These are phyloP conservation scores for Fusarium phyllophilum DNA, from an alignment of 2,329 filamentous ascomycete species.

Conservation along the genomic window DNA sequence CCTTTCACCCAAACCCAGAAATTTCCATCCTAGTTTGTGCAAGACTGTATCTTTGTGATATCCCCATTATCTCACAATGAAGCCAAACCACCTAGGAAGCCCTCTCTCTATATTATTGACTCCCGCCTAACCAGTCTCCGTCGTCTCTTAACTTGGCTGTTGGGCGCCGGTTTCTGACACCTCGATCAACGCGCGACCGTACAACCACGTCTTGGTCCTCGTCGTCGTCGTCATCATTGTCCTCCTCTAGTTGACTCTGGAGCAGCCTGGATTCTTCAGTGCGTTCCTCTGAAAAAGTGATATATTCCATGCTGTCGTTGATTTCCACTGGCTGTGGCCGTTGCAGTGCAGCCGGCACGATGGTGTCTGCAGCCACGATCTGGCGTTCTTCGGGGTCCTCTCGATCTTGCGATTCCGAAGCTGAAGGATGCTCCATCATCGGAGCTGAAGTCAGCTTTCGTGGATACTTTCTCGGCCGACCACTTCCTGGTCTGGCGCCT, in stretches of 20 bases:
- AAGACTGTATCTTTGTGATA: neutral
- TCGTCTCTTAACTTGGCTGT: constrained; percentile 52
- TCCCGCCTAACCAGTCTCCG: constrained; percentile 33
- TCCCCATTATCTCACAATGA: constrained; percentile 17
- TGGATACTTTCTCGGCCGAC: constrained; percentile 53
- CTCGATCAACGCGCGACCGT: constrained; percentile 39
- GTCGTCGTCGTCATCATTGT: constrained; percentile 43
- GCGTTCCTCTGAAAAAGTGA: constrained; percentile 45
- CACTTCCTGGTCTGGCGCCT: constrained; percentile 52
- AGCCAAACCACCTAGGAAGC: neutral
- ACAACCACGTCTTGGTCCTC: constrained; percentile 48
- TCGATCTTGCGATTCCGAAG: constrained; percentile 8
- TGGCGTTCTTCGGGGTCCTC: constrained; percentile 20
- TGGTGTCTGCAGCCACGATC: constrained; percentile 19
- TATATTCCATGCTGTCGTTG: constrained; percentile 42
- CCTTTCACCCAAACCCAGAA: constrained; percentile 7
- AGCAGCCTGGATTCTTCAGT: constrained; percentile 24
- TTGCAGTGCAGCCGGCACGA: constrained; percentile 18
- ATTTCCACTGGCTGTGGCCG: constrained; percentile 1
- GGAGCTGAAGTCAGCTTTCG: constrained; percentile 34
- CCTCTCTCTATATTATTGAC: constrained; percentile 15
- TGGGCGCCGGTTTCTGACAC: constrained; percentile 46
- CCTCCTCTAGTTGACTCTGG: constrained; percentile 38
- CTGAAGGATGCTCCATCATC: neutral
- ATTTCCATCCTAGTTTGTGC: constrained; percentile 8